Base-by-base conservation (phyloP, 805 yeast genomes). In the Lipomyces kockii region DNA sequence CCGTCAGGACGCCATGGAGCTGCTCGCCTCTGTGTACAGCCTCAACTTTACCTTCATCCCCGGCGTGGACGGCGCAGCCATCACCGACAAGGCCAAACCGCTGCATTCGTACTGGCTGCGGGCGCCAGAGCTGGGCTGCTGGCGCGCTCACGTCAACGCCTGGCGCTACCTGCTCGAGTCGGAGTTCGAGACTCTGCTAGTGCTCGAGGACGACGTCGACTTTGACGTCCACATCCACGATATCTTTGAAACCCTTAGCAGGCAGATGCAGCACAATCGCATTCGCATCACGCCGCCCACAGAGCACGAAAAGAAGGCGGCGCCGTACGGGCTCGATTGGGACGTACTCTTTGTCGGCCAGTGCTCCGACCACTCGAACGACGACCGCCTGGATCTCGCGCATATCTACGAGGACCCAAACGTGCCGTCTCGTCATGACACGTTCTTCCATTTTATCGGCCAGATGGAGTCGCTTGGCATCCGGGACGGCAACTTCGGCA, bases 301-400 rank as follows among this genome's bases (percentile, higher is more conserved):
- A 27, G 60, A 32, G 22, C 63, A 53, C 60, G 69, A 65, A 29
- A 43, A 58, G 34, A 7, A 4, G 3, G 29, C 65, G 0, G 69
- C 69, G 14, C 69, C 69, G 2, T 66, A 66, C 35, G 66, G 69
- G 3, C 64, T 66, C 8, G 69, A 66, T 49, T 66, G 69, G 69
- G 69, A 66, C 55, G 52, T 63, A 35, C 46, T 66, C 46, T 60
- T 37, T 27, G 59, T 66, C 34, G 69, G 69, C 52, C 69, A 65
- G 27, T 65, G 69, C 46, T 63, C 65, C 17, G 69, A 65, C 43
- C 37, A 46, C 34, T 27, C 66, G 22, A 60, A 57, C 37, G 60
- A 58, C 12, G 39, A 65, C 49, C 65, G 69, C 12, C 17, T 39
- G 3, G 66, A 65, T 32, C 59, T 65, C 25, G 61, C 58, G n/a